Evolutionary conservation across 177 flowering plant species (phyloP).

Genomic region (Vitis hybrid): DNA sequence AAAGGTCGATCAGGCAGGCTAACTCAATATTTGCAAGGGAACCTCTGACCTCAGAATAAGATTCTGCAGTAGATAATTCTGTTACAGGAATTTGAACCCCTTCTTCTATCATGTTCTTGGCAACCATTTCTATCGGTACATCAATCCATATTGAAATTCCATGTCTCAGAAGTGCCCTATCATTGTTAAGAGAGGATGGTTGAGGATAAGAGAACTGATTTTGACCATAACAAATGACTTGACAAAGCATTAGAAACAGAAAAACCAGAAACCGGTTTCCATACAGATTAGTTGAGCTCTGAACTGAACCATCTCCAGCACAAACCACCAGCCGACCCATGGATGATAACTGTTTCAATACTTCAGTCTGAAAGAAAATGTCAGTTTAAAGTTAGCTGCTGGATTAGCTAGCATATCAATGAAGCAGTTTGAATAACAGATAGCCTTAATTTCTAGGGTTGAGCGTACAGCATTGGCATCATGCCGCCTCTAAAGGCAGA

Average conservation of each 20-base stretch:
- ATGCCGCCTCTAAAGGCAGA: neutral
- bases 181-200: neutral
- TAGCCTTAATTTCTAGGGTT: neutral
- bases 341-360: conserved; percentile 87
- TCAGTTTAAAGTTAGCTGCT: neutral
- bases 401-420: neutral
- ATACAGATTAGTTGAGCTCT: conserved; percentile 77
- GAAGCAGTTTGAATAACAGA: neutral
- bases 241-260: neutral
- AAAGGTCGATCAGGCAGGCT: neutral
- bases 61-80: conserved; percentile 28
- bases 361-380: conserved; percentile 60
- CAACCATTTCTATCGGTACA: conserved; percentile 66
- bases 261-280: conserved; percentile 2
- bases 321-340: conserved; percentile 94
- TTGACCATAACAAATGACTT: neutral
- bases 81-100: conserved; percentile 20
- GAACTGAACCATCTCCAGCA: conserved; percentile 93
- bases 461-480: neutral
- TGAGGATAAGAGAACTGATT: neutral
- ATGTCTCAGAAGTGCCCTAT: conserved; percentile 70
- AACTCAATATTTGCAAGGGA: neutral
- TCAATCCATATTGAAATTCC: conserved; percentile 89
- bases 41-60: conserved; percentile 40
- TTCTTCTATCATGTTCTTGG: conserved; percentile 34